Percentiles rank a stretch among this genome's conserved stretches.
Conservation (phyloP, 2,329 filamentous ascomycete species). For the Cladophialophora exuberans region DNA sequence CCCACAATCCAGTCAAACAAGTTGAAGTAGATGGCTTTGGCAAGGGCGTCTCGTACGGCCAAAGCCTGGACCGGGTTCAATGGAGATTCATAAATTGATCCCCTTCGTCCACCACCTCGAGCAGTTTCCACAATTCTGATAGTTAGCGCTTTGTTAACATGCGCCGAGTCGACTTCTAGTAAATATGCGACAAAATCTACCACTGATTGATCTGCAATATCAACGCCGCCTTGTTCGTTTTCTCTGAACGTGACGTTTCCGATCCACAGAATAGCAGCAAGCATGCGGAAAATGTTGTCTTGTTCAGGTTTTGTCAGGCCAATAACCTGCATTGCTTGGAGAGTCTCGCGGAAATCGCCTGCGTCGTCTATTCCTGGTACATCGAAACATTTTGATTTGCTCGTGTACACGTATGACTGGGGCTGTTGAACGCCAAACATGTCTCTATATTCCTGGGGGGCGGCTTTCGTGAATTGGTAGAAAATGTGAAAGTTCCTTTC, state of each 20-base stretch:
- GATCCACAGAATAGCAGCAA: constrained; percentile 88
- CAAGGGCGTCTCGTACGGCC: constrained; percentile 84
- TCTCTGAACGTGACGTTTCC: constrained; percentile 92
- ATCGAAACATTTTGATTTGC: constrained; percentile 89
- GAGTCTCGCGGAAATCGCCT: constrained; percentile 83
- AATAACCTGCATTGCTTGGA: constrained; percentile 94
- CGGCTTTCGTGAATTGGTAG: constrained; percentile 97
- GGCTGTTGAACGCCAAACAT: constrained; percentile 90
- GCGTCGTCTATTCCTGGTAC: constrained; percentile 92
- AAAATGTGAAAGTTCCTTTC: constrained; percentile 99
- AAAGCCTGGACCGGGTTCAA: constrained; percentile 84
- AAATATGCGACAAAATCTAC: constrained; percentile 94
- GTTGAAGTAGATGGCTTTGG: constrained; percentile 96
- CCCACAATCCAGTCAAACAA: constrained; percentile 98
- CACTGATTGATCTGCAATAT: constrained; percentile 84
- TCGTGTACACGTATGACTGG: constrained; percentile 91
- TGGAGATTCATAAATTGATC: constrained; percentile 72
- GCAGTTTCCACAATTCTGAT: constrained; percentile 80
- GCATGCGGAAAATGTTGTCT: constrained; percentile 94
- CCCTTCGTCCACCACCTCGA: constrained; percentile 63
- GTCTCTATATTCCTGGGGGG: constrained; percentile 81
- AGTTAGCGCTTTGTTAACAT: constrained; percentile 85
- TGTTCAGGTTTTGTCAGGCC: constrained; percentile 86
- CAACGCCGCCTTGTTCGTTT: constrained; percentile 85
- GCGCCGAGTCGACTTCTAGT: constrained; percentile 79